Evolutionary conservation across 306 rosid species (phyloP), one percentile per base, ranked within the genome.

Genomic region (Dryas octopetala): DNA sequence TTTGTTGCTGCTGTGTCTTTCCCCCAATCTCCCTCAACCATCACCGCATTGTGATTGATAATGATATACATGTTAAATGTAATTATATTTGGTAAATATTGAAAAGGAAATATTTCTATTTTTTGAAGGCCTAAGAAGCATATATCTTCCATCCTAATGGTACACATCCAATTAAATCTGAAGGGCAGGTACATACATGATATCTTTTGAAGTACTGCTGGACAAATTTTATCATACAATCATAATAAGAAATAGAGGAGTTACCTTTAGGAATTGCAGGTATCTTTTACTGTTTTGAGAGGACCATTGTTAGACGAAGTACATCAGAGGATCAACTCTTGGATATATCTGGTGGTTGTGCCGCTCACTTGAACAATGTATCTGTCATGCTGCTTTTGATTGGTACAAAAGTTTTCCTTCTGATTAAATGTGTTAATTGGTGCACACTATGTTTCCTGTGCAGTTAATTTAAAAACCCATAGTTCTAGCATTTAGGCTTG

Each of bases 231-330:
- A 32, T 28, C 9, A 16, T 52, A 7, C 16, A 15, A 26, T 61
- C 51, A 15, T 47, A 50, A 28, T 59, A 61, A 70, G 40, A 50
- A 58, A 38, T 73, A 62, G 62, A 10, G 23, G 5, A 38, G 38
- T 79, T 66, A 19, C 49, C 41, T 15, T 58, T 47, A 14, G 40
- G 67, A 76, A 59, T 73, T 48, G 51, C 81, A 83, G 87, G 84
- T 54, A 76, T 62, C 81, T 80, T 71, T 73, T 9, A 76, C 82
- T 38, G 66, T 83, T 67, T 12, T 79, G 47, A 83, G 77, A 69
- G 87, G 87, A 57, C 79, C 84, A 23, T 38, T 83, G 61, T 32
- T 83, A 74, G 87, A 83, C 76, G 87, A 83, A 76, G 79, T 79
- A 49, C 87, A 83, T 68, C 87, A 80, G 69, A 61, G 71, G 58